Percentiles rank a stretch among this genome's conserved stretches.
These are phyloP conservation scores for Tetrahymena borealis DNA, from an alignment of 73 alveolate genomes.

Conservation along the genomic window DNA sequence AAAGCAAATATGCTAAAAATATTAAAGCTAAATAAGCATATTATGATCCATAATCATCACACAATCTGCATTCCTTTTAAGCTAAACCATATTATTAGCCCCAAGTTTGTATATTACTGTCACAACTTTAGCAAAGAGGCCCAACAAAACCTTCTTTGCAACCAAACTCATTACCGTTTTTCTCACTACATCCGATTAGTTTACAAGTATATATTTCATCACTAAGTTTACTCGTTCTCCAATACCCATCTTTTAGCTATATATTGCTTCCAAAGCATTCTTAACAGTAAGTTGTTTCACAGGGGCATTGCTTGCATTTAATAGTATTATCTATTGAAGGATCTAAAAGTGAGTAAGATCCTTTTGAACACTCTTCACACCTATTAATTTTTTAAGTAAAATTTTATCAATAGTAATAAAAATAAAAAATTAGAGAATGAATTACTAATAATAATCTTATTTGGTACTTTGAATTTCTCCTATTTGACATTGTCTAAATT, in stretches of 20 bases:
- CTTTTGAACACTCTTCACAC: not conserved
- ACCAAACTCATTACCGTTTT: not conserved
- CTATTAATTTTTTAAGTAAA: too few species aligned
- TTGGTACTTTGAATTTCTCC: too few species aligned
- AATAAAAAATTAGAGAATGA: too few species aligned
- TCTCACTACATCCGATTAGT: not conserved
- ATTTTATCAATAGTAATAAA: too few species aligned
- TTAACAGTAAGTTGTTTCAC: not conserved
- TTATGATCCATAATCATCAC: not conserved
- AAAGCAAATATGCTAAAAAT: not conserved
- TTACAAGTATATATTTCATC: not conserved
- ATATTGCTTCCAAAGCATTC: not conserved
- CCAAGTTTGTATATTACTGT: not conserved
- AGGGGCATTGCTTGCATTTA: not conserved
- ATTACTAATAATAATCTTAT: too few species aligned
- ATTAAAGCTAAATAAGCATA: not conserved
- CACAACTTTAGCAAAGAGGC: not conserved
- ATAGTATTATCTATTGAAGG: not conserved
- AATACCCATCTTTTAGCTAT: not conserved
- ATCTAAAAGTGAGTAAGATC: not conserved
- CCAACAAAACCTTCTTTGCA: not conserved
- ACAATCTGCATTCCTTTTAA: not conserved
- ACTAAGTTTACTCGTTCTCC: not conserved
- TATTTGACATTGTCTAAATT: too few species aligned
- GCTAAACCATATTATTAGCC: not conserved